Evolutionary conservation across 2,329 filamentous ascomycete species (phyloP).

Genomic region (Talaromyces islandicus): DNA sequence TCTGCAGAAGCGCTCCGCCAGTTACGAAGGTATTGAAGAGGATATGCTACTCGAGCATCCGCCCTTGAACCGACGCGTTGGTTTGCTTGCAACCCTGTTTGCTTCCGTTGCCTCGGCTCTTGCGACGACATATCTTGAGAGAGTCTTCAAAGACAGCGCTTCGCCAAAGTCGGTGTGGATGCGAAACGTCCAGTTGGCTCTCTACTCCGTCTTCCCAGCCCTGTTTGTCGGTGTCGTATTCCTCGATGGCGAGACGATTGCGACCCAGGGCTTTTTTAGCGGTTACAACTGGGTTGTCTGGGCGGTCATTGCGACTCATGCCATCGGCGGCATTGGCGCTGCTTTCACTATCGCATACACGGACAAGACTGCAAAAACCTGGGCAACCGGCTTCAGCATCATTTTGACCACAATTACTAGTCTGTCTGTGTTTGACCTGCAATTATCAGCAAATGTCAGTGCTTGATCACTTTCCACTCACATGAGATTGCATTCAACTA

Average conservation of each 20-base stretch:
- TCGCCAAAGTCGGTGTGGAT: slow-evolving; percentile 78
- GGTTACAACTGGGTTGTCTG: slow-evolving; percentile 93
- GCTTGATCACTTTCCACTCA: not conserved
- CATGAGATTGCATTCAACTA: not conserved
- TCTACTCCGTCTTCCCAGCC: slow-evolving; percentile 88
- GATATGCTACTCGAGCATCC: slow-evolving; percentile 49
- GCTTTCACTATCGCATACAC: slow-evolving; percentile 76
- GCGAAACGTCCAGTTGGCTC: slow-evolving; percentile 87
- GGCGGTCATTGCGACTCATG: slow-evolving; percentile 76
- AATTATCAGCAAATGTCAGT: slow-evolving; percentile 66
- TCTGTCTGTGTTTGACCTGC: slow-evolving; percentile 76
- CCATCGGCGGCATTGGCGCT: slow-evolving; percentile 75
- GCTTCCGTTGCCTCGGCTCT: slow-evolving; percentile 77
- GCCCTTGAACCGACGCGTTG: slow-evolving; percentile 70
- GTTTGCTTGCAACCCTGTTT: slow-evolving; percentile 69
- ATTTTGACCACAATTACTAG: slow-evolving; percentile 80
- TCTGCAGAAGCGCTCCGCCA: slow-evolving; percentile 68
- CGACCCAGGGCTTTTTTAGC: slow-evolving; percentile 82
- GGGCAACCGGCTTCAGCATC: slow-evolving; percentile 88
- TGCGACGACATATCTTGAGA: slow-evolving; percentile 67
- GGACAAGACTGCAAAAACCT: slow-evolving; percentile 89
- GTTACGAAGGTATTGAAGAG: slow-evolving; percentile 79
- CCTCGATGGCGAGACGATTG: slow-evolving; percentile 79
- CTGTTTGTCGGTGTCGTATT: slow-evolving; percentile 79
- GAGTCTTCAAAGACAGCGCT: slow-evolving; percentile 80